Percentiles rank a stretch among this genome's conserved stretches.
Conservation (phyloP, 305 asterid species). For the Plantago coronopus region DNA sequence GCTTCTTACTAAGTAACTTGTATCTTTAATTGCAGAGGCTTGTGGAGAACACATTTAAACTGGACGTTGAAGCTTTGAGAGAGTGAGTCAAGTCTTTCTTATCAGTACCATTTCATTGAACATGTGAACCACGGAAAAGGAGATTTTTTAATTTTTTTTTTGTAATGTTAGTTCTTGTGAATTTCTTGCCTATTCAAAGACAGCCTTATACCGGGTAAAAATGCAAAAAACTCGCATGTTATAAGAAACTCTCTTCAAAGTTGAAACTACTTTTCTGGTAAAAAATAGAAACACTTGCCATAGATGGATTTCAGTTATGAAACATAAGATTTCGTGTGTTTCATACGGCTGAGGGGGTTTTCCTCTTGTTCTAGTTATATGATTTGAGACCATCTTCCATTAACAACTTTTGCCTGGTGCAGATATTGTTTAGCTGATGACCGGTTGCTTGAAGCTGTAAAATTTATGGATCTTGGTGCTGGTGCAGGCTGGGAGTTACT, state of each 20-base stretch:
- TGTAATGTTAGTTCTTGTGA: background rate
- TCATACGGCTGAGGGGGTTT: too few species aligned
- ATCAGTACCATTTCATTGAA: constrained; percentile 3
- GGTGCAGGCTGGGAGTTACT: constrained; percentile 93
- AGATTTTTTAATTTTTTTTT: background rate
- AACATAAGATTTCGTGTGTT: too few species aligned
- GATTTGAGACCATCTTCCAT: too few species aligned
- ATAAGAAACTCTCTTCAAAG: background rate
- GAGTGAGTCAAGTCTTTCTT: constrained; percentile 55
- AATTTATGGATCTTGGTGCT: constrained; percentile 65
- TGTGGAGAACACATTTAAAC: constrained; percentile 78
- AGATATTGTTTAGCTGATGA: constrained; percentile 91
- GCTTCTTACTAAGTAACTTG: constrained; percentile 13
- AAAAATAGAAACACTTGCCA: too few species aligned
- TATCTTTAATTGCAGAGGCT: constrained; percentile 63
- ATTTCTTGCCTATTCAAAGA: too few species aligned
- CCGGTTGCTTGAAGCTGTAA: constrained; percentile 66
- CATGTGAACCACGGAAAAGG: constrained; percentile 4
- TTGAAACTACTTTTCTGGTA: too few species aligned
- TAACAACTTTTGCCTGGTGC: constrained; percentile 6
- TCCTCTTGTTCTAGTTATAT: too few species aligned
- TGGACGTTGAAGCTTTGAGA: constrained; percentile 78
- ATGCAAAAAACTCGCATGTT: too few species aligned
- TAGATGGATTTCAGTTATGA: too few species aligned
- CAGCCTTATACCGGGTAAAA: too few species aligned